Evolutionary conservation across 2,329 filamentous ascomycete genomes (phyloP), one percentile per base, ranked within the genome.

Genomic region (Fusarium sp.): DNA sequence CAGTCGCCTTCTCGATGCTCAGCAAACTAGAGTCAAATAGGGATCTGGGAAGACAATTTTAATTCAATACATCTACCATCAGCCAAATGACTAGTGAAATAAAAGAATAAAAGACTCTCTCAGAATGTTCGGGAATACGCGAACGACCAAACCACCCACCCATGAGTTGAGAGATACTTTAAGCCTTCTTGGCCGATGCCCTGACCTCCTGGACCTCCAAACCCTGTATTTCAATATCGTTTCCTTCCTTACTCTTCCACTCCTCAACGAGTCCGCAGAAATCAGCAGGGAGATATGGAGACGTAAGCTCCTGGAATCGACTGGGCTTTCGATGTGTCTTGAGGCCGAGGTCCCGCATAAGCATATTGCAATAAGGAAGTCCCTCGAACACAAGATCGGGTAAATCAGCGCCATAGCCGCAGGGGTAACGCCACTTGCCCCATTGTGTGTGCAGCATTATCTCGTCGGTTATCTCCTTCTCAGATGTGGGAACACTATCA

Each of bases 331-430:
- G 58, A 19, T 71, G 57, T 6, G 62, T 65, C 32, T 83, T 79
- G 50, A 94, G 76, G 0, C 87, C 90, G 47, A 94, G 72, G 76
- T 95, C 92, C 9, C 80, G 79, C 58, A 92, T 75, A 71, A 95
- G 76, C 74, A 89, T 64, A 20, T 78, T 73, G 8, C 72, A 64
- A 73, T 89, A 91, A 5, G 87, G 87, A 33, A 90, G 62, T 68
- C 76, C 93, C 89, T 95, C 92, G 71, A 94, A 94, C 13, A 92
- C 89, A 67, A 94, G 89, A 74, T 92, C 91, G 0, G 89, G 89
- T 51, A 85, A 80, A 72, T 82, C 83, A 19, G 80, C 82, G 0
- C 90, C 90, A 68, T 88, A 89, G 0, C 90, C 90, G 3, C 81
- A 84, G 2, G 89, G 87, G 67, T 91, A 91, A n/a, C 91, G 83